Evolutionary conservation across 495 filamentous ascomycete species (phyloP), one percentile per base, ranked within the genome.

Genomic region (Aspergillus leporis): DNA sequence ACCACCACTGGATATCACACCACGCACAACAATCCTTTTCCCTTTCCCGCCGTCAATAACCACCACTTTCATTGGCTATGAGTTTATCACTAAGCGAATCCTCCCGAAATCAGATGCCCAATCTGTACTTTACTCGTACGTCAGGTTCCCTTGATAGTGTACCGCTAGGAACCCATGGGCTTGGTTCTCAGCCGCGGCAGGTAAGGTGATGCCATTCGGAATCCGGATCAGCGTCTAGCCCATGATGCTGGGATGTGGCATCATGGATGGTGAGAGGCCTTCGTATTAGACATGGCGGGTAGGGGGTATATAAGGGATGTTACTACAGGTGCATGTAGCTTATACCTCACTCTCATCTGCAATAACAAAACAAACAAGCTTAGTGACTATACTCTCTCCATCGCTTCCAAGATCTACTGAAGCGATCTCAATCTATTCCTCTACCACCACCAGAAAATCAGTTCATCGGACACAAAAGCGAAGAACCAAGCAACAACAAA

Each of bases 131-230:
- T 18, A 23, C 8, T 47, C 18, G 12, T 9, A n/a, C 19, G 5
- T 19, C 19, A 47, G 19, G 19, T 47, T 22, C 43, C 43, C 12
- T 16, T 41, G 38, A 18, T 41, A 41, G 38, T n/a, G n/a, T 16
- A 41, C 38, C 14, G 12, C 14, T 14, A 41, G 38, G 38, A 41
- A 41, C 38, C 38, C 38, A 14, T 5, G 14, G 38, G 38, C 38
- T 41, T 41, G 38, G 38, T 41, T 41, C 14, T 41, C 38, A 41
- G 38, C 38, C 38, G 38, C 38, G 38, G 14, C 16, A 16, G 43
- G 21, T 14, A 47, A 45, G 41, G 41, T 45, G 41, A 45, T 45
- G 41, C 41, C 43, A 47, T 47, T 23, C 43, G 43, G 43, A 23
- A 12, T 47, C 19, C 38, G 38, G 38, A 41, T n/a, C 14, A 41